A percentile compares a stretch with the other conserved stretches of the same genome.
Evolutionary conservation across 2,329 filamentous ascomycete genomes (phyloP).

Genomic region (Trichoderma pleuroti): DNA sequence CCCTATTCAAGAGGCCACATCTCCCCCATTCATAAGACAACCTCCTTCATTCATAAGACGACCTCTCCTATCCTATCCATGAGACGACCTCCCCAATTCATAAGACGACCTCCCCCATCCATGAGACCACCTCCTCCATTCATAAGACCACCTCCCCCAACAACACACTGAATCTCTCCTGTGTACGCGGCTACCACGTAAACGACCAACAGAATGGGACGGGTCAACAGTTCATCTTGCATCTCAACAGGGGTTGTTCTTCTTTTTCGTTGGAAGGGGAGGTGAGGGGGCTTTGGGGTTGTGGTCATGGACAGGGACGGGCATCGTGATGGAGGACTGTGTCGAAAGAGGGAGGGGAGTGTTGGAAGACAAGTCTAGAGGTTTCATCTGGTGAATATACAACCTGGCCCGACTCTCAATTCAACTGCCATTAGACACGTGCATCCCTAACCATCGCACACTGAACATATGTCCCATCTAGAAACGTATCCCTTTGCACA

Average conservation of each 20-base stretch:
- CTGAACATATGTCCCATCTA: not conserved
- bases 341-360: too few relatives aligned
- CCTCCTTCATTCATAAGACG: too few relatives aligned
- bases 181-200: too few relatives aligned
- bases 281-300: not conserved
- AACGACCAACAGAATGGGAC: too few relatives aligned
- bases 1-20: not conserved
- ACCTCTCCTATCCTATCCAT: too few relatives aligned
- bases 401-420: not conserved
- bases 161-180: too few relatives aligned
- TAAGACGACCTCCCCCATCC: too few relatives aligned
- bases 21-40: not conserved
- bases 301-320: not conserved
- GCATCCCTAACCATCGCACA: slow-evolving; percentile 13
- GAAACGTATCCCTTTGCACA: not conserved
- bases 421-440: not conserved
- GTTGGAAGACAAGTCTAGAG: not conserved
- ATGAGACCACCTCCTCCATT: too few relatives aligned
- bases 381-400: not conserved
- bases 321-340: not conserved
- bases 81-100: too few relatives aligned
- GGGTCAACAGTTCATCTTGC: not conserved
- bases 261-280: not conserved
- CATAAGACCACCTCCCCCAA: too few relatives aligned
- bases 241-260: not conserved